Evolutionary conservation across 345 rosid species (phyloP).

Genomic region (Isatis tinctoria): DNA sequence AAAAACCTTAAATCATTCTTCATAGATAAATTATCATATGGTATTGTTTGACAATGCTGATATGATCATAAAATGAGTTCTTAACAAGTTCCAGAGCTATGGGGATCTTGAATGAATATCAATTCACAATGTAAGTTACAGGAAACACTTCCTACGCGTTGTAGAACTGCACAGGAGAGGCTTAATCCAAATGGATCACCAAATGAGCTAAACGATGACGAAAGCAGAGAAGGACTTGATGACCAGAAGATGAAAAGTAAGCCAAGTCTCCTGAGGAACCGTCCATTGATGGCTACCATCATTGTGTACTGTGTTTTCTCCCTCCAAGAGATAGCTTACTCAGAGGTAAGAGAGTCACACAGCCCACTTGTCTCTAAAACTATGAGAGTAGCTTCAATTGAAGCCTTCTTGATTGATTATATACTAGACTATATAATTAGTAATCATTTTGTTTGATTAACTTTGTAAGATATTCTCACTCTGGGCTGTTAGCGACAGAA

Average conservation of each 20-base stretch:
- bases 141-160: slow-evolving; percentile 25
- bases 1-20: background rate
- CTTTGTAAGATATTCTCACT: slow-evolving; percentile 45
- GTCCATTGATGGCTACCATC: slow-evolving; percentile 57
- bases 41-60: background rate
- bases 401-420: background rate
- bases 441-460: background rate
- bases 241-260: slow-evolving; percentile 22
- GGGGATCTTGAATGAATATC: background rate
- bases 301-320: slow-evolving; percentile 59
- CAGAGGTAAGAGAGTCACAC: slow-evolving; percentile 39
- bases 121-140: background rate
- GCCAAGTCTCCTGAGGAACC: slow-evolving; percentile 44
- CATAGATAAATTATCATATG: background rate
- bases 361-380: background rate
- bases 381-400: no score
- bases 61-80: slow-evolving; percentile 2
- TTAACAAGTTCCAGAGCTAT: background rate
- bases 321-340: slow-evolving; percentile 62
- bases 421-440: no score
- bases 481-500: slow-evolving; percentile 62
- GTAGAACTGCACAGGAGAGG: background rate
- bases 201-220: slow-evolving; percentile 1
- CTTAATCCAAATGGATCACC: background rate
- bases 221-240: background rate